Evolutionary conservation across 2,329 filamentous ascomycete species (phyloP).

Genomic region (Fragosphaeria purpurea): DNA sequence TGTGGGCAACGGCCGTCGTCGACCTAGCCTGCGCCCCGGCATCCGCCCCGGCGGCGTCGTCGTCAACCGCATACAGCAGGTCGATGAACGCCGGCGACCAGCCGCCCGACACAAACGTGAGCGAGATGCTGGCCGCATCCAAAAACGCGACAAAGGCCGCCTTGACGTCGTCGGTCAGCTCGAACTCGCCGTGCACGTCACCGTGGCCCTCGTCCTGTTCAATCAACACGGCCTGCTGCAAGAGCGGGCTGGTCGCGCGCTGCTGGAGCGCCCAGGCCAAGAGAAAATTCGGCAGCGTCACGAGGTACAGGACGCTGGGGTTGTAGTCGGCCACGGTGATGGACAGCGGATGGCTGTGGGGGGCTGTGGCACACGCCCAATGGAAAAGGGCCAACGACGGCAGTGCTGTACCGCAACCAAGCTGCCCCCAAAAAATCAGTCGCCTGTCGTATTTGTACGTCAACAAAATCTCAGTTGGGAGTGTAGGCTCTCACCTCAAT

Average conservation of each 20-base stretch:
- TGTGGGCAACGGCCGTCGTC: conserved; percentile 12
- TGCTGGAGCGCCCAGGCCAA: conserved; percentile 53
- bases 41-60: conserved; percentile 12
- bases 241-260: conserved; percentile 21
- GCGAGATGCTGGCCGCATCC: conserved; percentile 34
- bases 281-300: conserved; percentile 70
- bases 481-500: conserved; percentile 37
- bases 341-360: conserved; percentile 29
- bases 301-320: conserved; percentile 62
- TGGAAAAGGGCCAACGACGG: conserved; percentile 64
- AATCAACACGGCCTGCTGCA: conserved; percentile 36
- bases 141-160: conserved; percentile 49
- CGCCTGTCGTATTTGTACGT: not conserved
- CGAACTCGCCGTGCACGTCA: conserved; percentile 52
- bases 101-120: conserved; percentile 64
- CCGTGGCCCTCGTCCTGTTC: conserved; percentile 52
- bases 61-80: conserved; percentile 36
- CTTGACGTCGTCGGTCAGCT: conserved; percentile 49
- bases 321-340: conserved; percentile 74
- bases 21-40: not conserved
- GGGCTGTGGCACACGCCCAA: conserved; percentile 29
- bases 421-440: conserved; percentile 30
- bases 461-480: too few species aligned
- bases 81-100: conserved; percentile 59
- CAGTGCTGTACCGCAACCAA: conserved; percentile 70